phyloP scores from a whole-genome alignment of 2,329 filamentous ascomycete genomes.

The Alternaria dauci region DNA sequence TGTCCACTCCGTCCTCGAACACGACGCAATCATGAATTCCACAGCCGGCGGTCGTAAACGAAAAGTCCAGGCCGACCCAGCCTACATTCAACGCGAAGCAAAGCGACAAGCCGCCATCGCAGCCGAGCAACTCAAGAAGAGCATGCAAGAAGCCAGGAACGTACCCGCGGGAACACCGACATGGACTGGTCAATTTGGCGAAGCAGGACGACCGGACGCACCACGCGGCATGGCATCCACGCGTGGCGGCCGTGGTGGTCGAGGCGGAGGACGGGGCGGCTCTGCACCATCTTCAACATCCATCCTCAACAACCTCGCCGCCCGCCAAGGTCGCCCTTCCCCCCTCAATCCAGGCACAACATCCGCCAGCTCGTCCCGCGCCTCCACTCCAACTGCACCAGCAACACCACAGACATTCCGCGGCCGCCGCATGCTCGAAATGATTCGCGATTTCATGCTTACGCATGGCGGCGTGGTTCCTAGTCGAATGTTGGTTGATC shows the following conservation, averaged over 20 bases:
- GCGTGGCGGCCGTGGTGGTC: conserved; percentile 52
- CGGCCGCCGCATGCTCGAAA: conserved; percentile 56
- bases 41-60: conserved; percentile 61
- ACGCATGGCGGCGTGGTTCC: conserved; percentile 80
- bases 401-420: conserved; percentile 38
- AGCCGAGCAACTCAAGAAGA: conserved; percentile 75
- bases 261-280: conserved; percentile 46
- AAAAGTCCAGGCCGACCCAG: conserved; percentile 75
- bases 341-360: conserved; percentile 16
- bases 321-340: conserved; percentile 49
- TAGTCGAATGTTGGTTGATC: conserved; percentile 86
- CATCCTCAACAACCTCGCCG: conserved; percentile 55
- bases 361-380: conserved; percentile 32
- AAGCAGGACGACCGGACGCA: conserved; percentile 70
- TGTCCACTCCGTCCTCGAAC: conserved; percentile 90
- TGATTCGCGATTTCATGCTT: conserved; percentile 79
- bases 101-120: conserved; percentile 80
- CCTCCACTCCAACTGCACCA: conserved; percentile 36
- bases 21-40: conserved; percentile 79
- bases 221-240: conserved; percentile 47
- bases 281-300: conserved; percentile 51
- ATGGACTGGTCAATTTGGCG: conserved; percentile 88
- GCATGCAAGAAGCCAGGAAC: conserved; percentile 74
- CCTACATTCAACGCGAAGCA: conserved; percentile 82
- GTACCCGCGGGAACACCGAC: conserved; percentile 86